Evolutionary conservation across 164 flowering plant species (phyloP).

Genomic region (Stephania yunnanensis): DNA sequence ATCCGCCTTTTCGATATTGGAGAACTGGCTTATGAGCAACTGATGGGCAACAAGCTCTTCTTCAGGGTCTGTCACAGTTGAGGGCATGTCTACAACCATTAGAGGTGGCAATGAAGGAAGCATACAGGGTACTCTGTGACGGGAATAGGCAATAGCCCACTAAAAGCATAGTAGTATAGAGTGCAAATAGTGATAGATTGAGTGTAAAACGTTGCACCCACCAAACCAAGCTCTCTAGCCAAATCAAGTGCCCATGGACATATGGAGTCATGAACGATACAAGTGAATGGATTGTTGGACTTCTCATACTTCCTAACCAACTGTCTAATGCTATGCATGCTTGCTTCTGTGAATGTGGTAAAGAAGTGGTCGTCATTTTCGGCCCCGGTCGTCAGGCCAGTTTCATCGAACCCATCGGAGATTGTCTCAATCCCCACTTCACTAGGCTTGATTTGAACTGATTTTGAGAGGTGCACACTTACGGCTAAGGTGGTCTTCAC

Average conservation of each 20-base stretch:
- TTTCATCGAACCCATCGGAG: too few species aligned
- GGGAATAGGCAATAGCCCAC: conserved; percentile 21
- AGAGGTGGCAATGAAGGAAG: conserved; percentile 38
- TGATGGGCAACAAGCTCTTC: background rate
- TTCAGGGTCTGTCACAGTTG: background rate
- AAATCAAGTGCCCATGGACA: conserved; percentile 18
- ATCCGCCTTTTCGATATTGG: conserved; percentile 34
- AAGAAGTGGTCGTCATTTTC: background rate
- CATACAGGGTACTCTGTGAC: conserved; percentile 1
- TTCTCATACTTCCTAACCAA: conserved; percentile 2
- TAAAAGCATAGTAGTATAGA: conserved; percentile 17
- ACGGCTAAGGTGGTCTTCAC: background rate
- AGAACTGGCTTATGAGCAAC: conserved; percentile 19
- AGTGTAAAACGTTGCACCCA: conserved; percentile 29
- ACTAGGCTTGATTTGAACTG: background rate
- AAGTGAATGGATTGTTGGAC: conserved; percentile 1
- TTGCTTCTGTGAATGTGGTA: background rate
- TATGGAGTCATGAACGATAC: conserved; percentile 13
- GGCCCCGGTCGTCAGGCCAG: too few species aligned
- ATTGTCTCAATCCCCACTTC: background rate
- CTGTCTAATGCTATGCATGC: background rate
- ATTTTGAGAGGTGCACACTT: background rate
- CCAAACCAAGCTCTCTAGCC: conserved; percentile 17
- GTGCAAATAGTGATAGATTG: conserved; percentile 23
- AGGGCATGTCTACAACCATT: conserved; percentile 28